Evolutionary conservation across 805 yeast species (phyloP).

Genomic region (Kazachstania taianensis): DNA sequence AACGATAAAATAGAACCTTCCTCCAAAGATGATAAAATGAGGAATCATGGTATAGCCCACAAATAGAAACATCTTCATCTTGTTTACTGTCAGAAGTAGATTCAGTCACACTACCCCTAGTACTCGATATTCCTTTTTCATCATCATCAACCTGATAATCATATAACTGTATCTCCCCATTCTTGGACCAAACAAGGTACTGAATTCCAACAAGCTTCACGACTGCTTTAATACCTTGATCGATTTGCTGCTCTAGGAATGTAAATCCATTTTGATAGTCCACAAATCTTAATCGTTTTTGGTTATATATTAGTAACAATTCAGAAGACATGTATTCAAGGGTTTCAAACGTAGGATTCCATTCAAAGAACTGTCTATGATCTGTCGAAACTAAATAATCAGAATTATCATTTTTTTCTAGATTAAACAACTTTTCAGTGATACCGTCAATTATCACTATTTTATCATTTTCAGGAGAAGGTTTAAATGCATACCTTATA

Average conservation of each 20-base stretch:
- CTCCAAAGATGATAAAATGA: slow-evolving; percentile 19
- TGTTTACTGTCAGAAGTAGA: not conserved
- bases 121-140: slow-evolving; percentile 3
- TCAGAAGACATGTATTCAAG: slow-evolving; percentile 16
- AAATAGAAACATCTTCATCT: slow-evolving; percentile 14
- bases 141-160: slow-evolving; percentile 21
- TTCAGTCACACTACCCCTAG: slow-evolving; percentile 1
- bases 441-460: slow-evolving; percentile 17
- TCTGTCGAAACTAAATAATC: slow-evolving; percentile 12
- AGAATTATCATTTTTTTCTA: not conserved
- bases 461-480: slow-evolving; percentile 3
- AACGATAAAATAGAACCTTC: slow-evolving; percentile 21
- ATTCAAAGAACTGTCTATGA: slow-evolving; percentile 13
- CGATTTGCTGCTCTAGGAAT: slow-evolving; percentile 14
- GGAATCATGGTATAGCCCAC: slow-evolving; percentile 12
- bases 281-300: slow-evolving; percentile 12
- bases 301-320: slow-evolving; percentile 15
- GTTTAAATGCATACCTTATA: slow-evolving; percentile 13
- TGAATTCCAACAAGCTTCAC: slow-evolving; percentile 10
- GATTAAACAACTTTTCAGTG: slow-evolving; percentile 8
- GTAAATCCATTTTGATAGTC: slow-evolving; percentile 23
- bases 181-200: slow-evolving; percentile 17
- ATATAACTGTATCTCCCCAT: slow-evolving; percentile 14
- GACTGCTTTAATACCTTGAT: slow-evolving; percentile 19
- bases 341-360: slow-evolving; percentile 11